phyloP scores from a whole-genome alignment of 306 rosid species.

The Quercus gilva region DNA sequence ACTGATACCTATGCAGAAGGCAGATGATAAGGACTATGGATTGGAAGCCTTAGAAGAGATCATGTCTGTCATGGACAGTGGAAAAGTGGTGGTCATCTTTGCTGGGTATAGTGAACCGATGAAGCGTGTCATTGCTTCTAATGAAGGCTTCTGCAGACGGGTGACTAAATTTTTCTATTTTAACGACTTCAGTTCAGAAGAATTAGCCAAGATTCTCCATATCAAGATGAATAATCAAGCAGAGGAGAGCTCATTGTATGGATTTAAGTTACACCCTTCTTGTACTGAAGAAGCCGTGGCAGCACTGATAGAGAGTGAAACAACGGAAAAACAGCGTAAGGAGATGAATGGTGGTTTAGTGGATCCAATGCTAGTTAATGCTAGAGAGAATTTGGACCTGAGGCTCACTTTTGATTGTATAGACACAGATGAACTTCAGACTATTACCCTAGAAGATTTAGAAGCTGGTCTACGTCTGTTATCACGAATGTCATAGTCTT shows the following conservation, averaged over 20 bases:
- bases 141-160: conserved; percentile 94
- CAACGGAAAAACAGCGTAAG: conserved; percentile 74
- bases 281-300: conserved; percentile 65
- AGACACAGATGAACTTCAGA: conserved; percentile 79
- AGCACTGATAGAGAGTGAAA: conserved; percentile 52
- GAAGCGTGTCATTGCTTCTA: conserved; percentile 86
- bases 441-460: conserved; percentile 75
- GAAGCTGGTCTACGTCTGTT: conserved; percentile 64
- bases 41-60: conserved; percentile 98
- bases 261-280: conserved; percentile 71
- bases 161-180: conserved; percentile 91
- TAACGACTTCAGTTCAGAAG: conserved; percentile 70
- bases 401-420: conserved; percentile 84
- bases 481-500: conserved; percentile 31
- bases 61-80: conserved; percentile 98
- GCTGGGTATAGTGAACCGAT: conserved; percentile 92
- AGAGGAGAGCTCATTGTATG: conserved; percentile 70
- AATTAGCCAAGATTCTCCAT: conserved; percentile 77
- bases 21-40: conserved; percentile 93
- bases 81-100: conserved; percentile 85
- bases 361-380: conserved; percentile 80
- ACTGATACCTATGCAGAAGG: conserved; percentile 89
- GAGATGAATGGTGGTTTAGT: conserved; percentile 86
- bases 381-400: conserved; percentile 81
- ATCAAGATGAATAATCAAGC: conserved; percentile 72